phyloP scores from a whole-genome alignment of 805 yeast genomes.

The Grigorovia transvaalensis region DNA sequence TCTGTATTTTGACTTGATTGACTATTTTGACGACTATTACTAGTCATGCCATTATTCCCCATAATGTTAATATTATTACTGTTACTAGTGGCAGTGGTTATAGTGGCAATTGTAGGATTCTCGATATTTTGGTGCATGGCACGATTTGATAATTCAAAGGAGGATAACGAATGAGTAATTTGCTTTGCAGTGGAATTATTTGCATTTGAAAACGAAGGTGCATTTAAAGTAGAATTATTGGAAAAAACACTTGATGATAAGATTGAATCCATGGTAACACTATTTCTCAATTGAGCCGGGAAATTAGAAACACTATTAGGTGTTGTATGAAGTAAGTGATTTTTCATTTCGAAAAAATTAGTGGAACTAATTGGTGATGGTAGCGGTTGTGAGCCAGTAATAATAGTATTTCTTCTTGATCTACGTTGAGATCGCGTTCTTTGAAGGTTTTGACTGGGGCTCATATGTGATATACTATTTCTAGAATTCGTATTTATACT shows the following conservation, averaged over 20 bases:
- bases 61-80: not conserved
- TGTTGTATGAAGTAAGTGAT: conserved; percentile 15
- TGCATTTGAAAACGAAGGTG: not conserved
- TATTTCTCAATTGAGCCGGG: not conserved
- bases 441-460: conserved; percentile 2
- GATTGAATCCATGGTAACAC: conserved; percentile 1
- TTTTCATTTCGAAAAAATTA: conserved; percentile 27
- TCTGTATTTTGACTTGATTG: not conserved
- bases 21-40: not conserved
- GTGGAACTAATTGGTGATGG: conserved; percentile 74
- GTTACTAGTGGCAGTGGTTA: not conserved
- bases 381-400: conserved; percentile 86
- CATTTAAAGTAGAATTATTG: not conserved
- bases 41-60: not conserved
- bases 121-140: not conserved
- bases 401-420: conserved; percentile 61
- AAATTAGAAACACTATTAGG: conserved; percentile 3
- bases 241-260: not conserved
- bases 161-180: conserved; percentile 31
- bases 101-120: not conserved
- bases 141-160: conserved; percentile 25
- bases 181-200: conserved; percentile 6
- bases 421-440: conserved; percentile 28
- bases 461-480: not conserved
- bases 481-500: not conserved